Evolutionary conservation across 108 stramenopile genomes (phyloP), one percentile per base, ranked within the genome.

Genomic region (Nitzschia sp.): DNA sequence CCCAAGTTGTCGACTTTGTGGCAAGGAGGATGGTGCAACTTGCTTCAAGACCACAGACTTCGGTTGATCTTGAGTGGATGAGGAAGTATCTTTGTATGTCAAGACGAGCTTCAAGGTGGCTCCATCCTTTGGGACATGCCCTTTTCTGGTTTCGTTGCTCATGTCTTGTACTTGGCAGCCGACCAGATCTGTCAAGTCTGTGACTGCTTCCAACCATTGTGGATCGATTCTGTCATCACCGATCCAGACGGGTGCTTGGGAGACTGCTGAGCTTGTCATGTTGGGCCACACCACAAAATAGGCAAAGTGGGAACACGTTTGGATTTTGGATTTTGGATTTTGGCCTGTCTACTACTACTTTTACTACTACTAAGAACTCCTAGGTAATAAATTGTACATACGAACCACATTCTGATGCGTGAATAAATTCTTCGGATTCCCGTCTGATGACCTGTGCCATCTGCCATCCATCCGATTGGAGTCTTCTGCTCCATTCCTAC

Each of bases 1-100:
- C 1, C 81, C 85, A 21, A 85, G 26, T 54, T 67, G 41, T 57
- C 71, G 46, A n/a, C 67, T 70, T 46, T 72, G 53, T 15, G 57
- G 29, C 46, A 48, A 57, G 41, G 76, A 72, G n/a, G 50, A 15
- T 17, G 57, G 34, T 42, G 71, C 50, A 0, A 67, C 73, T 62
- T 80, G 83, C 39, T 83, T 83, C 15, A 83, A 62, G 2, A 80
- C 64, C 61, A 83, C 38, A 26, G 53, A 71, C 43, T 57, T 51
- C 41, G 41, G 65, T 39, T 20, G 51, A 10, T 34, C 11, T 25
- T 39, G 12, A 19, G 40, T 54, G 19, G 24, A 7, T 0, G 41
- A 1, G 19, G 24, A 53, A 26, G 39, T 25, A 44, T 57, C 42
- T 7, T 15, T 19, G 15, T 22, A 53, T 0, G 26, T 42, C 8